Evolutionary conservation across 257 asterid genomes (phyloP), one percentile per base, ranked within the genome.

Genomic region (Scutellaria barbata): DNA sequence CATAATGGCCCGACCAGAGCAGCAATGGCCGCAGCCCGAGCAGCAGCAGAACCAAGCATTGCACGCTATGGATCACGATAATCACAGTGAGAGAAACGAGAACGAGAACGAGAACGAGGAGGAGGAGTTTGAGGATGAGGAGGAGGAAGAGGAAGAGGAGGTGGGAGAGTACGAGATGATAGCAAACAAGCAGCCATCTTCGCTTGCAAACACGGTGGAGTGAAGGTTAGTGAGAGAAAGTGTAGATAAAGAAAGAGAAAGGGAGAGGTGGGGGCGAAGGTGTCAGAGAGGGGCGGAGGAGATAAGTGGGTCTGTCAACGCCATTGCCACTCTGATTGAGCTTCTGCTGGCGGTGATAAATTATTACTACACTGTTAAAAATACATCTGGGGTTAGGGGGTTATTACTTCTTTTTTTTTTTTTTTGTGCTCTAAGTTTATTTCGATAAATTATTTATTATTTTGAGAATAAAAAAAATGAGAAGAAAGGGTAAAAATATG

Each of bases 1-100:
- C 2, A 89, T 95, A 55, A 95, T 92, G 99, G 99, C 95, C 20
- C 83, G 81, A 39, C 99, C 99, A 18, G 96, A 92, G 59, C 97
- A 92, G 69, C 99, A 92, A 55, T 92, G 98, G 98, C 98, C 99
- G 3, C 75, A 69, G 7, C 81, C 53, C 16, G 68, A 66, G n/a
- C n/a, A n/a, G 20, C 74, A 53, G 14, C 74, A 53, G 14, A 80
- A 71, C n/a, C 46, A 63, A 2, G 51, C 65, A 35, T 72, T 76
- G 81, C 86, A 82, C 3, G 86, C 73, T 53, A 74, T 42, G 17
- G 81, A 81, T 1, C 76, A 72, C 1, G 83, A 82, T 0, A 77
- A 39, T 13, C 61, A 71, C 8, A 48, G 16, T 45, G 57, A 47
- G 22, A 69, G 33, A 11, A 25, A 81, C 0, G 87, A 81, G 0